phyloP scores from a whole-genome alignment of 2,329 filamentous ascomycete species.

The Aspergillus arachidicola region DNA sequence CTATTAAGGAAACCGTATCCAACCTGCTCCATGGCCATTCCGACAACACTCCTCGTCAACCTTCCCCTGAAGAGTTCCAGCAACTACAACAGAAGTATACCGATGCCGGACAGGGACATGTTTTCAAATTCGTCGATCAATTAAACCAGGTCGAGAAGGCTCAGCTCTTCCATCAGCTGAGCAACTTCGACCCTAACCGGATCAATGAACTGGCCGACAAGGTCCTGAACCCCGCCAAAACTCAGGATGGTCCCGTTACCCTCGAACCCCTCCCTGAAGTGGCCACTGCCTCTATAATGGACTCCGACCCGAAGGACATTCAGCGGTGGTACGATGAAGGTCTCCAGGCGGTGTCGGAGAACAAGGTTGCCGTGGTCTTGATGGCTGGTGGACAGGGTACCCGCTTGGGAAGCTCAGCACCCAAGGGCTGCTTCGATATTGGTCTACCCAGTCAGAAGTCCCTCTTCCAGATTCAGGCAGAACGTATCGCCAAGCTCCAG shows the following conservation, averaged over 20 bases:
- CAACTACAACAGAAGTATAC: conserved; percentile 72
- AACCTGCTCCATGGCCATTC: conserved; percentile 48
- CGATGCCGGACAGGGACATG: conserved; percentile 75
- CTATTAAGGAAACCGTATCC: conserved; percentile 50
- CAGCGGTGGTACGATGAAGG: conserved; percentile 79
- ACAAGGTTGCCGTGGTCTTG: conserved; percentile 81
- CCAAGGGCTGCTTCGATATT: conserved; percentile 98
- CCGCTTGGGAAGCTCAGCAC: conserved; percentile 86
- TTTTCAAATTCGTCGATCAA: conserved; percentile 84
- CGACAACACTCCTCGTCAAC: conserved; percentile 47
- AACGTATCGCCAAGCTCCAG: conserved; percentile 87
- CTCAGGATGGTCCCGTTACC: conserved; percentile 51
- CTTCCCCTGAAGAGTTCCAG: conserved; percentile 67
- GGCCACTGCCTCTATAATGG: conserved; percentile 86
- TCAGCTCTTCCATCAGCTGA: conserved; percentile 77
- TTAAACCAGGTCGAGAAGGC: conserved; percentile 74
- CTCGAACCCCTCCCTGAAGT: conserved; percentile 88
- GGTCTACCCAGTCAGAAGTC: conserved; percentile 90
- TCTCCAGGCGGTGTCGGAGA: conserved; percentile 65
- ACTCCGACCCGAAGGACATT: conserved; percentile 77
- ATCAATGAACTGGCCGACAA: conserved; percentile 86
- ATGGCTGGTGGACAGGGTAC: conserved; percentile 98
- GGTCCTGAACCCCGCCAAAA: conserved; percentile 75
- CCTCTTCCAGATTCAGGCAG: conserved; percentile 95
- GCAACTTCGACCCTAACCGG: conserved; percentile 76